phyloP scores from a whole-genome alignment of 192 early-diverging fungal species.

The Pilaira anomala region DNA sequence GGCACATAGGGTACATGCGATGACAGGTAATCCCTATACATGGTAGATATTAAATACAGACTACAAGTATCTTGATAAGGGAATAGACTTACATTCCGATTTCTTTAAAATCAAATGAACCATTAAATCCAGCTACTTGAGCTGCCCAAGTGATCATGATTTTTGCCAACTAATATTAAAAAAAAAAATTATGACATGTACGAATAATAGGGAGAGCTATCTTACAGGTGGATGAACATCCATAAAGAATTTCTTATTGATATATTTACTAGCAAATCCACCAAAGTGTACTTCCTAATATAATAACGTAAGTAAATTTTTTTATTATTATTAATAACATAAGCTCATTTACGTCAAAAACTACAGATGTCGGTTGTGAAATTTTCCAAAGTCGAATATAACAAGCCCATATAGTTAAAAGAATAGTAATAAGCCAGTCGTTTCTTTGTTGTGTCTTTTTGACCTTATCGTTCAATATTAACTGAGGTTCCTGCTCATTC shows the following conservation, averaged over 20 bases:
- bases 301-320: constrained; percentile 53
- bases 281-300: constrained; percentile 99
- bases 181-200: background rate
- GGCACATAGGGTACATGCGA: constrained; percentile 86
- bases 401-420: constrained; percentile 31
- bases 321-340: background rate
- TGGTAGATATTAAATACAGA: background rate
- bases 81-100: constrained; percentile 68
- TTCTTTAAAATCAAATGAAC: constrained; percentile 87
- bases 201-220: constrained; percentile 31
- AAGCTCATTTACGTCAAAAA: constrained; percentile 26
- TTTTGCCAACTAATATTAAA: constrained; percentile 33
- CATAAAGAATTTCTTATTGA: constrained; percentile 86
- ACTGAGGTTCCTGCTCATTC: too few relatives aligned
- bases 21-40: constrained; percentile 75
- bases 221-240: constrained; percentile 95
- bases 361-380: constrained; percentile 37
- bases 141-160: constrained; percentile 54
- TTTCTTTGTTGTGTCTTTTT: background rate
- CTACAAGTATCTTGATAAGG: background rate
- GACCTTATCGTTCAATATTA: too few relatives aligned
- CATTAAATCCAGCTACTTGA: constrained; percentile 81
- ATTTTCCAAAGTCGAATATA: constrained; percentile 42
- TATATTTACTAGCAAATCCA: constrained; percentile 87
- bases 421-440: constrained; percentile 1